phyloP scores from a whole-genome alignment of 805 yeast genomes.

The Starmerella geochares region DNA sequence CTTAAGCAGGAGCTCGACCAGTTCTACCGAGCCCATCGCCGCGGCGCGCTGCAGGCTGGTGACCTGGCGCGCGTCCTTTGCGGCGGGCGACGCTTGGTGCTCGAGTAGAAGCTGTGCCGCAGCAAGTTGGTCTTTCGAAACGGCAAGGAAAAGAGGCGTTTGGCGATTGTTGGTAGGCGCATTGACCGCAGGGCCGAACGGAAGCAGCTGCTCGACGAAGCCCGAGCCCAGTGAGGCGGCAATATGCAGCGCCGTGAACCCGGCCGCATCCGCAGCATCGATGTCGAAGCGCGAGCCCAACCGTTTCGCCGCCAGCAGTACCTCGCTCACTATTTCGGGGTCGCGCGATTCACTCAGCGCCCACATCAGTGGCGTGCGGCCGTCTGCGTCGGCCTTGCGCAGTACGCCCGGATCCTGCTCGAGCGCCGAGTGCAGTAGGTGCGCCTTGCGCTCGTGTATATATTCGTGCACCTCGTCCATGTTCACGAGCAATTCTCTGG shows the following conservation, averaged over 20 bases:
- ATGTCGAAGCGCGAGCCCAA: conserved; percentile 39
- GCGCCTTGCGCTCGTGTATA: conserved; percentile 10
- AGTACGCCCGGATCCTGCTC: conserved; percentile 8
- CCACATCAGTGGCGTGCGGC: conserved; percentile 80
- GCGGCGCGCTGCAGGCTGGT: conserved; percentile 77
- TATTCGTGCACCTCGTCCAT: conserved; percentile 14
- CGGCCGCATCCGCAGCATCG: conserved; percentile 65
- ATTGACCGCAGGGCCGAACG: conserved; percentile 43
- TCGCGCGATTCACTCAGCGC: conserved; percentile 56
- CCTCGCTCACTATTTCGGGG: conserved; percentile 40
- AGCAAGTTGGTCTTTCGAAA: conserved; percentile 51
- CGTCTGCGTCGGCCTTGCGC: conserved; percentile 48
- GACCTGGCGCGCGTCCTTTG: conserved; percentile 57
- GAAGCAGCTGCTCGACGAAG: conserved; percentile 40
- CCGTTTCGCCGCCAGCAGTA: conserved; percentile 34
- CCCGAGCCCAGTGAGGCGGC: conserved; percentile 68
- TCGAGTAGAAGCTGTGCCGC: conserved; percentile 47
- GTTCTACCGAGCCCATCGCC: conserved; percentile 52
- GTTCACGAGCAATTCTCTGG: neutral
- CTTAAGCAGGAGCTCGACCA: conserved; percentile 46
- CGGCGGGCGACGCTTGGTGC: conserved; percentile 50
- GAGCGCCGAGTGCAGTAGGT: conserved; percentile 6
- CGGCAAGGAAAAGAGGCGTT: conserved; percentile 67
- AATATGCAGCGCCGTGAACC: conserved; percentile 84
- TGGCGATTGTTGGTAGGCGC: conserved; percentile 51